These are phyloP conservation scores for Pseudomassariella vexata DNA, from an alignment of 2,329 filamentous ascomycete genomes.

Conservation along the genomic window DNA sequence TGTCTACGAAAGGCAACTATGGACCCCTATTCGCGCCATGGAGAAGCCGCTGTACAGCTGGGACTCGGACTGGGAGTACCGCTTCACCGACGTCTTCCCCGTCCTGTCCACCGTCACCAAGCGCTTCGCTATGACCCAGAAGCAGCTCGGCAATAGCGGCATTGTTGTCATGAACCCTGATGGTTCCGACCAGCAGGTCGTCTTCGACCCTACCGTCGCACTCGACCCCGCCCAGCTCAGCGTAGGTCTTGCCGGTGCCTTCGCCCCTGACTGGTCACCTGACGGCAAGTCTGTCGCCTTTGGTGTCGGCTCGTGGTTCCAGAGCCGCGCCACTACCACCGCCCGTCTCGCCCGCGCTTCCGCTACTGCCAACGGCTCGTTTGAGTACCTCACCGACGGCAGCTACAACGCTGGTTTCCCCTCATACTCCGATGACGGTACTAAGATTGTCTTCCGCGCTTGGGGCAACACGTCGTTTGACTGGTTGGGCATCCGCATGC, in stretches of 20 bases:
- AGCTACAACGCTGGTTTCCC: conserved; percentile 32
- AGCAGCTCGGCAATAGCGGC: conserved; percentile 32
- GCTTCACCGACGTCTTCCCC: conserved; percentile 37
- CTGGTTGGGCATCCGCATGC: conserved; percentile 25
- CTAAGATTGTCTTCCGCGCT: conserved; percentile 28
- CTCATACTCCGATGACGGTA: conserved; percentile 29
- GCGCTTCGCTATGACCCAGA: conserved; percentile 26
- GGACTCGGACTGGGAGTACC: conserved; percentile 34
- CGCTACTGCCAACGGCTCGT: conserved; percentile 4
- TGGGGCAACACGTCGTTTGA: conserved; percentile 9
- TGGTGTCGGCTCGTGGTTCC: conserved; percentile 34
- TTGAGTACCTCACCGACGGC: conserved; percentile 25
- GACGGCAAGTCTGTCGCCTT: conserved; percentile 31
- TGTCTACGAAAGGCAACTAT: conserved; percentile 19
- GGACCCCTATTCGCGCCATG: conserved; percentile 24
- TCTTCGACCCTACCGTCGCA: conserved; percentile 10
- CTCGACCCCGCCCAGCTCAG: conserved; percentile 18
- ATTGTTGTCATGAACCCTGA: conserved; percentile 25
- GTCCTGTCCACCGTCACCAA: conserved; percentile 16
- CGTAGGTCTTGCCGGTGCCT: conserved; percentile 27
- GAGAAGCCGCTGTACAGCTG: conserved; percentile 31
- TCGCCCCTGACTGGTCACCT: conserved; percentile 32
- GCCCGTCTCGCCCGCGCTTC: conserved; percentile 10
- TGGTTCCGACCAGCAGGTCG: conserved; percentile 15
- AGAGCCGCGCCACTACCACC: conserved; percentile 18